These are phyloP conservation scores for Leonotis leonurus DNA, from an alignment of 257 asterid species.

Conservation along the genomic window DNA sequence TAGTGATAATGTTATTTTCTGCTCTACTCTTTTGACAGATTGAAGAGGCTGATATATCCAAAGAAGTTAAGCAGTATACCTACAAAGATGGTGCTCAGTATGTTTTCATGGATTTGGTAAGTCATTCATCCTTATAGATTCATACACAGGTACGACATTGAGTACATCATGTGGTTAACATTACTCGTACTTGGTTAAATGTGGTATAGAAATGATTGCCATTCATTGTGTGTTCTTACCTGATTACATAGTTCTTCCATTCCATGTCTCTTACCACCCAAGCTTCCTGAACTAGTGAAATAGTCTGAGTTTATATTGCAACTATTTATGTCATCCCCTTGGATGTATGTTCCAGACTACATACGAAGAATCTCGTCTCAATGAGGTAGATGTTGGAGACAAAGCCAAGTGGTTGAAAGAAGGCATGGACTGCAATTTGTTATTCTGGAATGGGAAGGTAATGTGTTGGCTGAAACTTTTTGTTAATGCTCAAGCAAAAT, in stretches of 20 bases:
- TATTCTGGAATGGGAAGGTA: conserved; percentile 89
- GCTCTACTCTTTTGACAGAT: conserved; percentile 64
- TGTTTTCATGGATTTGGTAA: conserved; percentile 95
- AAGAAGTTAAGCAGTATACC: conserved; percentile 85
- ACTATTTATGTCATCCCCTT: conserved; percentile 1
- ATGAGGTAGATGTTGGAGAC: conserved; percentile 81
- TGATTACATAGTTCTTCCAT: conserved; percentile 2
- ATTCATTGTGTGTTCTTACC: background rate
- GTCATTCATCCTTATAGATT: background rate
- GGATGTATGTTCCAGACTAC: conserved; percentile 48
- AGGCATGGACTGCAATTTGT: conserved; percentile 97
- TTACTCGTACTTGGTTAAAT: background rate
- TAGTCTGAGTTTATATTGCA: background rate
- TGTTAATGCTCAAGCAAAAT: no score
- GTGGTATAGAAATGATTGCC: background rate
- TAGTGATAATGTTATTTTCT: no score
- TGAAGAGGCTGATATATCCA: conserved; percentile 74
- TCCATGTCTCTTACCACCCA: background rate
- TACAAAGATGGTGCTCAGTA: conserved; percentile 86
- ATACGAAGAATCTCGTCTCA: conserved; percentile 83
- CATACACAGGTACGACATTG: background rate
- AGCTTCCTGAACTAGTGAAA: conserved; percentile 1
- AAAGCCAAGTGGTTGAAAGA: conserved; percentile 92
- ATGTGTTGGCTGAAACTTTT: conserved; percentile 5
- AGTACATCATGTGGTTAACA: background rate